Percentiles rank a stretch among this genome's conserved stretches.
Evolutionary conservation across 2,329 filamentous ascomycete species (phyloP).

Genomic region (Colletotrichum viniferum): DNA sequence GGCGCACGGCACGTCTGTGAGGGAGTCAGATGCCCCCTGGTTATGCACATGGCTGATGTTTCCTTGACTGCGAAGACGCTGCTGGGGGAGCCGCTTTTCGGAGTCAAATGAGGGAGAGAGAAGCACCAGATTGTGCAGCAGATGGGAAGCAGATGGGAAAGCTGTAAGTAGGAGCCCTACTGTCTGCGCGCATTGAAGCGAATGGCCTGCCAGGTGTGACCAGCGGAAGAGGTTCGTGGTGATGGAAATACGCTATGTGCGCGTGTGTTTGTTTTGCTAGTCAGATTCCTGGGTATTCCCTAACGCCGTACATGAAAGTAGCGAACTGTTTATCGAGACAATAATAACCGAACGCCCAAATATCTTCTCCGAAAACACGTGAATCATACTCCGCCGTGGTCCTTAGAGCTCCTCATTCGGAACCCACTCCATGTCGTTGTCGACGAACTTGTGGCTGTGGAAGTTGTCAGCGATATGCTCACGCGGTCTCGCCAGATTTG

Average conservation of each 20-base stretch:
- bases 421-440: slow-evolving; percentile 38
- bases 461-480: slow-evolving; percentile 11
- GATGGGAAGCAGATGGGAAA: not conserved
- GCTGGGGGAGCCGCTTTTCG: not conserved
- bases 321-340: not conserved
- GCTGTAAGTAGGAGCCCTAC: not conserved
- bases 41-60: rapidly evolving
- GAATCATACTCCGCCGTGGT: not conserved
- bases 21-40: not conserved
- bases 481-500: not conserved
- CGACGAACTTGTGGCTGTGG: slow-evolving; percentile 45
- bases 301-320: slow-evolving; percentile 1
- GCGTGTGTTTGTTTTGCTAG: not conserved
- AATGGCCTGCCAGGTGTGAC: not conserved
- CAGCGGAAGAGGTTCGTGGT: no score
- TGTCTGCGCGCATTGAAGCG: not conserved
- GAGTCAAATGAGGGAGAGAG: not conserved
- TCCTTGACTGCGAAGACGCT: not conserved
- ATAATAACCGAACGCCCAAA: not conserved
- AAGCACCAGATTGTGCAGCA: not conserved
- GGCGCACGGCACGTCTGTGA: not conserved
- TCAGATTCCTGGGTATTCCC: slow-evolving; percentile 12
- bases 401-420: slow-evolving; percentile 7
- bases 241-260: not conserved
- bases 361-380: not conserved